These are phyloP conservation scores for Clathrospora elynae DNA, from an alignment of 2,329 filamentous ascomycete genomes.

Conservation along the genomic window DNA sequence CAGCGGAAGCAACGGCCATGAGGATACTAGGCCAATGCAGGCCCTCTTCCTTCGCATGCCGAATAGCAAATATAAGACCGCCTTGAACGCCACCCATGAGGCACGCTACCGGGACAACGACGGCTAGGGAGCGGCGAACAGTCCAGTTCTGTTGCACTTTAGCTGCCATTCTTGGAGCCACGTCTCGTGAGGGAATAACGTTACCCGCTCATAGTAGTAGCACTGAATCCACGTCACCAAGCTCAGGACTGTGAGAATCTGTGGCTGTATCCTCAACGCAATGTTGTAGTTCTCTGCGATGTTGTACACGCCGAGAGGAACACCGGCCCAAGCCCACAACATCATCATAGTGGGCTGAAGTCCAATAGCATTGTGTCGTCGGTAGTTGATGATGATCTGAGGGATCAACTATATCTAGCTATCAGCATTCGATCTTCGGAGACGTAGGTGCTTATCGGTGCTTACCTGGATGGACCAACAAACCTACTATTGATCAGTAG, in stretches of 20 bases:
- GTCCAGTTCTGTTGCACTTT: constrained; percentile 56
- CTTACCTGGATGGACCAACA: constrained; percentile 69
- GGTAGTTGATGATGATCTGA: constrained; percentile 71
- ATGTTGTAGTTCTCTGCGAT: constrained; percentile 60
- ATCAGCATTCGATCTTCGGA: constrained; percentile 6
- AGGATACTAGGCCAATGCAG: constrained; percentile 66
- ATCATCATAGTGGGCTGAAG: constrained; percentile 75
- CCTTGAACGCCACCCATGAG: constrained; percentile 65
- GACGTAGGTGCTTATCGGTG: not conserved
- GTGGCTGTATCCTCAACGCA: constrained; percentile 60
- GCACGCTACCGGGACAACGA: constrained; percentile 58
- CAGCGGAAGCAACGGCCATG: constrained; percentile 69
- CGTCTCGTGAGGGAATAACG: not conserved
- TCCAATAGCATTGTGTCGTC: constrained; percentile 67
- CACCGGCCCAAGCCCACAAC: constrained; percentile 70
- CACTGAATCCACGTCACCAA: constrained; percentile 62
- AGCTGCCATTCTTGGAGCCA: not conserved
- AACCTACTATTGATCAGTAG: constrained; percentile 38
- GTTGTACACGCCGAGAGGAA: constrained; percentile 68
- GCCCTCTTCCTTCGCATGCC: constrained; percentile 51
- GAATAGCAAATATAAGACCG: constrained; percentile 63
- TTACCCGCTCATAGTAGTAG: constrained; percentile 57
- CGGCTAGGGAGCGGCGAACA: constrained; percentile 53
- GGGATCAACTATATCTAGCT: constrained; percentile 61
- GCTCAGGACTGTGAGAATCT: constrained; percentile 60